Evolutionary conservation across 805 yeast genomes (phyloP), one percentile per base, ranked within the genome.

Genomic region (Wickerhamomyces canadensis): DNA sequence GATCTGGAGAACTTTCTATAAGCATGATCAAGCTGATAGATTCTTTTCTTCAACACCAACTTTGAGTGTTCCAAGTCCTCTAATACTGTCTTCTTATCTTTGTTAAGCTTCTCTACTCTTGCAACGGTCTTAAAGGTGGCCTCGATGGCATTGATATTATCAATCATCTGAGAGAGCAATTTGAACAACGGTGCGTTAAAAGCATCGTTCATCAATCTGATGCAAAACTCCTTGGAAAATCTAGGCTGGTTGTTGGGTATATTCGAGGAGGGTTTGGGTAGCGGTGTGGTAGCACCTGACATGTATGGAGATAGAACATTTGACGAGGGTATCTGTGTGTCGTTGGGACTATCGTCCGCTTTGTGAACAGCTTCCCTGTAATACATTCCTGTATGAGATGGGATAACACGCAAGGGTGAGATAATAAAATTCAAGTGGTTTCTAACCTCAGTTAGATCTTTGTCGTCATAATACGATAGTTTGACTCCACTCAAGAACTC

Each of bases 401-500:
- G 74, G 11, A 70, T 47, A 5, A 67, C 63, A 27, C 73, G 45
- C 17, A 70, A 43, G 6, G 74, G 70, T 4, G 65, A 56, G 5
- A 63, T 57, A 3, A 58, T 52, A 10, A 52, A 55, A n/a, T 71
- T 72, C 17, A 70, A 36, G n/a, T 57, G 49, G 49, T 70, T 72
- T 52, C 76, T 60, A 12, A 70, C 47, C 1, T 41, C 44, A 35
- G 62, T 55, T 28, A 70, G 46, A 21, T 58, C 57, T 15, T 44
- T 51, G 25, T 49, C 54, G 15, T 59, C 40, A 38, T 66, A 60
- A 5, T 54, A 51, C 1, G 70, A 54, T 6, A 71, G 28, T 18
- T 66, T 59, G 16, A 62, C 33, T 31, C 67, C 72, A 45, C 65
- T 67, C 10, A 61, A 49, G 40, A 64, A 65, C 38, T 70, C 75